These are phyloP conservation scores for Mortierella alpina DNA, from an alignment of 192 early-diverging fungal species.

Conservation along the genomic window DNA sequence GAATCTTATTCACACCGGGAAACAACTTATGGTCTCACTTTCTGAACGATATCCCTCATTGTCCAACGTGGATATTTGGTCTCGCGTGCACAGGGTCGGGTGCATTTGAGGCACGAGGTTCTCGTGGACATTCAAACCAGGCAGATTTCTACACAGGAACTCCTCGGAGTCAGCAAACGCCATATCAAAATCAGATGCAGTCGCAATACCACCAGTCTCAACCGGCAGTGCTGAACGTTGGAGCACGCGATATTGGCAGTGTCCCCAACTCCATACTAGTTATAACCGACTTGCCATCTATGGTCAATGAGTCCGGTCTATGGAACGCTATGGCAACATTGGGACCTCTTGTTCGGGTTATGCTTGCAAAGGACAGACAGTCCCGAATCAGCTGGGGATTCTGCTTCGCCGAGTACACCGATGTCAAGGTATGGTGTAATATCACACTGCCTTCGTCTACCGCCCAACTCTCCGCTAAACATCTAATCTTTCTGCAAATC, in stretches of 20 bases:
- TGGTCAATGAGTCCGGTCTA: conserved; percentile 69
- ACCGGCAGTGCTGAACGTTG: conserved; percentile 63
- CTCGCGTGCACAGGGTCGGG: too few relatives aligned
- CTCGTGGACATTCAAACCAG: too few relatives aligned
- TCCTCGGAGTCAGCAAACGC: too few relatives aligned
- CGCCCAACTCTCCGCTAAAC: too few relatives aligned
- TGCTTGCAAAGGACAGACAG: conserved; percentile 67
- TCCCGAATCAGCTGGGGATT: conserved; percentile 72
- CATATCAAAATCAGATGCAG: background rate
- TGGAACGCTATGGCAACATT: conserved; percentile 35
- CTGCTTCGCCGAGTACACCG: conserved; percentile 68
- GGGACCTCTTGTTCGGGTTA: conserved; percentile 54
- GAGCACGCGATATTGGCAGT: conserved; percentile 64
- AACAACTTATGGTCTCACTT: background rate
- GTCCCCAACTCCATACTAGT: conserved; percentile 67
- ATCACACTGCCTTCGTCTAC: background rate
- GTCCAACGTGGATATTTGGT: too few relatives aligned
- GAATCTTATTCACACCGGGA: background rate
- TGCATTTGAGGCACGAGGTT: too few relatives aligned
- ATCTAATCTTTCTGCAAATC: too few relatives aligned
- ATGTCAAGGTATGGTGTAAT: conserved; percentile 52
- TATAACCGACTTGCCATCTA: conserved; percentile 65
- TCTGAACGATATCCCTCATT: too few relatives aligned
- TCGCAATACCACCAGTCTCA: background rate
- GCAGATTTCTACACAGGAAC: background rate